phyloP scores from a whole-genome alignment of 2,329 filamentous ascomycete genomes.

The Trichoderma atrobrunneum region DNA sequence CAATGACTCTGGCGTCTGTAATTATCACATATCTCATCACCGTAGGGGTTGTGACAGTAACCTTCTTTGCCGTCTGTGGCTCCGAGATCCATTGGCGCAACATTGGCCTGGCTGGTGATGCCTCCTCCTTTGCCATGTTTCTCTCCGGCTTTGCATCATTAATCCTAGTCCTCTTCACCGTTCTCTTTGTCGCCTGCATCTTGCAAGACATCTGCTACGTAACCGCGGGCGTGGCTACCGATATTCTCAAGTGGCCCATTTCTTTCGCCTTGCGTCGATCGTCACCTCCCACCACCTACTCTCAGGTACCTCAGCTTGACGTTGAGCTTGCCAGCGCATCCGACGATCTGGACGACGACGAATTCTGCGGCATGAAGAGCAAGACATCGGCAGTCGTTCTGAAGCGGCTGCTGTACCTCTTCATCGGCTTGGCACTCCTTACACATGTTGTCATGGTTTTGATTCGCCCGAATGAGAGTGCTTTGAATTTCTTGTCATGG shows the following conservation, averaged over 20 bases:
- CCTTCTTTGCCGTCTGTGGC: conserved; percentile 33
- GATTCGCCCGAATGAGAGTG: conserved; percentile 33
- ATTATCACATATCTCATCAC: conserved; percentile 26
- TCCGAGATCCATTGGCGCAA: conserved; percentile 33
- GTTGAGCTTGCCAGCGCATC: not conserved
- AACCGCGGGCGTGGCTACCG: conserved; percentile 23
- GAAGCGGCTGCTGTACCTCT: conserved; percentile 21
- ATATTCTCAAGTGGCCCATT: conserved; percentile 24
- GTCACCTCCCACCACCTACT: not conserved
- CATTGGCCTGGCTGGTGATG: conserved; percentile 27
- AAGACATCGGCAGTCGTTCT: not conserved
- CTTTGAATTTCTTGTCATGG: conserved; percentile 37
- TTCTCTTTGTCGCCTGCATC: conserved; percentile 23
- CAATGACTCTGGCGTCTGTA: conserved; percentile 5
- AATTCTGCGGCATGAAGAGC: conserved; percentile 4
- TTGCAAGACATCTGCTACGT: conserved; percentile 26
- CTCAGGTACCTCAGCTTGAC: conserved; percentile 17
- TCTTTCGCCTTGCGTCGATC: conserved; percentile 15
- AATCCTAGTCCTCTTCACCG: conserved; percentile 13
- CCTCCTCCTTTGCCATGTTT: conserved; percentile 27
- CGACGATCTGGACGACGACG: conserved; percentile 1
- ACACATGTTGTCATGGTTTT: conserved; percentile 27
- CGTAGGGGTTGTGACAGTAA: conserved; percentile 25
- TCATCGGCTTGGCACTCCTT: conserved; percentile 27
- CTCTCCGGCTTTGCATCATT: conserved; percentile 28